Evolutionary conservation across 2,329 filamentous ascomycete genomes (phyloP), one percentile per base, ranked within the genome.

Genomic region (Truncatella angustata): DNA sequence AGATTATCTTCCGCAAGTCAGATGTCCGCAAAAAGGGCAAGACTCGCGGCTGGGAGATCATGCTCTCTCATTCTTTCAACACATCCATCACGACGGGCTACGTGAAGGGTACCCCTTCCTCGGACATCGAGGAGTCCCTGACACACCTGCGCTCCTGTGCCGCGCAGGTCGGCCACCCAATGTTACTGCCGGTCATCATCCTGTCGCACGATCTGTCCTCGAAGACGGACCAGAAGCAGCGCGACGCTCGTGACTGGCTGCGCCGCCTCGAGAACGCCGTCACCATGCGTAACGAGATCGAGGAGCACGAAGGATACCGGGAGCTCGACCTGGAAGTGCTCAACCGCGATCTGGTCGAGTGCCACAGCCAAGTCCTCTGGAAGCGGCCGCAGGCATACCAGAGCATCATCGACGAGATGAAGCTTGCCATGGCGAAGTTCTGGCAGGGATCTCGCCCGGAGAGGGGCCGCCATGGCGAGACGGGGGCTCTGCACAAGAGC

Each of bases 1-100:
- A 86, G 60, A 80, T 86, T 58, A 75, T 86, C 54, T 83, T 82
- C 62, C 79, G 83, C 58, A 86, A 86, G 66, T 84, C 80, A n/a
- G 82, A 86, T 60, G 82, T 86, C 30, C 79, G 80, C 47, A 86
- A 86, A 63, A 84, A 81, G 68, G 82, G 81, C 55, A 75, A 74
- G 61, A 86, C 82, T 14, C 78, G 83, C 51, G 83, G 83, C 40
- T 86, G 81, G 81, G 83, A 86, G 67, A 72, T 85, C 51, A 82
- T 83, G 72, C 74, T 86, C 34, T 83, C 80, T 3, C 73, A 86
- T 65, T 76, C 73, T 43, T 78, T 85, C 66, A 70, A 66, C 11
- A 78, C 75, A 2, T 69, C 71, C 57, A 74, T 84, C 56, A 86
- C 82, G 1, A 80, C 78, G 2, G 83, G 82, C 50, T 86, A 76